Conservation (phyloP, 2,329 filamentous ascomycete genomes). For the Diaporthe destruens region DNA sequence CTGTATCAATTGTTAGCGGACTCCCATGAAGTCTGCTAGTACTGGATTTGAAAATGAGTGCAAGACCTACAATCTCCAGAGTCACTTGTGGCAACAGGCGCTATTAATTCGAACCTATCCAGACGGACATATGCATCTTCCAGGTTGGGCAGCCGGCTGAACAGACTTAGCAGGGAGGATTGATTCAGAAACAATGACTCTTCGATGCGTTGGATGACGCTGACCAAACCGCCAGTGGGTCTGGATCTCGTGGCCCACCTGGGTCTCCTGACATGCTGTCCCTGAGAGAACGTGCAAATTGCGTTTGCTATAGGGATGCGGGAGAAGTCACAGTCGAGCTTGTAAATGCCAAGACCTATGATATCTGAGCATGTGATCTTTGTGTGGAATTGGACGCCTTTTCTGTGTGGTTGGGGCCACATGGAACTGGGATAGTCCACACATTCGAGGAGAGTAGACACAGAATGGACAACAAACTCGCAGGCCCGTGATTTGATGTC, state of each 20-base stretch:
- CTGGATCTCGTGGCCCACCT: too few relatives aligned
- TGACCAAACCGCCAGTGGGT: too few relatives aligned
- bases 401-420: neutral
- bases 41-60: too few relatives aligned
- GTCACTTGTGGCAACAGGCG: too few relatives aligned
- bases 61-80: too few relatives aligned
- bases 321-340: neutral
- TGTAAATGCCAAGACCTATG: too few relatives aligned
- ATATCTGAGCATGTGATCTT: neutral
- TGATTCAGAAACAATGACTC: neutral
- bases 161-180: neutral
- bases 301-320: neutral
- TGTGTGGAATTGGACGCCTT: neutral
- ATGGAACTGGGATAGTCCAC: fast-evolving
- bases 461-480: neutral
- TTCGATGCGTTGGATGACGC: too few relatives aligned
- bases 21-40: too few relatives aligned
- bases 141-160: neutral
- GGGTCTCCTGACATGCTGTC: too few relatives aligned
- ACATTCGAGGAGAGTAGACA: neutral
- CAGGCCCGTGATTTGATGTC: too few relatives aligned
- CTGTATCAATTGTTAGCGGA: too few relatives aligned
- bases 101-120: too few relatives aligned
- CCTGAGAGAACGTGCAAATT: neutral
- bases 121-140: neutral